Evolutionary conservation across 164 flowering plant species (phyloP).

Genomic region (Protea cynaroides): DNA sequence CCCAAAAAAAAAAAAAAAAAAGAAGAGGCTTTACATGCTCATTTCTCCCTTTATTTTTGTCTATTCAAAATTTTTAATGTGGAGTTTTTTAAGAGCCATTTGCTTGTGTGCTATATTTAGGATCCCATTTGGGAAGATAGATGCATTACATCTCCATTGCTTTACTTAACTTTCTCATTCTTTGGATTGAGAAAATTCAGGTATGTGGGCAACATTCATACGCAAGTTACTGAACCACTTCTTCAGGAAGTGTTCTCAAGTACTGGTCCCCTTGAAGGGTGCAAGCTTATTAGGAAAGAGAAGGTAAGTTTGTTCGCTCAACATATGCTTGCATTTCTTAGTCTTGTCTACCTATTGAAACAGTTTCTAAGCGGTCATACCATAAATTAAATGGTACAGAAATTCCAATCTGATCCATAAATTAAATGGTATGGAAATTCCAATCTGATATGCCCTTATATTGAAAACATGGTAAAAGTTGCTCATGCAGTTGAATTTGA

Average conservation of each 20-base stretch:
- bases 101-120: no score
- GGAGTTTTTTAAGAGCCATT: no score
- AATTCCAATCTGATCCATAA: no score
- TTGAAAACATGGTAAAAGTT: no score
- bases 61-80: background rate
- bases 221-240: slow-evolving; percentile 50
- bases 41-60: background rate
- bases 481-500: no score
- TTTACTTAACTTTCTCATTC: background rate
- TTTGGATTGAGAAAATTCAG: slow-evolving; percentile 16
- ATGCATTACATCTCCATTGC: background rate
- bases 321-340: no score
- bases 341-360: no score
- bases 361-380: no score
- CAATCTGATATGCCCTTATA: no score
- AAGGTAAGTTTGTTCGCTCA: slow-evolving; percentile 15
- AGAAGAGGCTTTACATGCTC: background rate
- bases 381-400: no score
- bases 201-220: slow-evolving; percentile 47
- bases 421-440: no score
- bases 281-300: slow-evolving; percentile 30
- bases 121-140: background rate
- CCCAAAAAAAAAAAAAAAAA: no score
- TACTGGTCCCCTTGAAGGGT: slow-evolving; percentile 31
- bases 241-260: slow-evolving; percentile 58